A percentile compares a stretch with the other conserved stretches of the same genome.
Evolutionary conservation across 1,284 basidiomycete species (phyloP).

Genomic region (Boletus smithii): DNA sequence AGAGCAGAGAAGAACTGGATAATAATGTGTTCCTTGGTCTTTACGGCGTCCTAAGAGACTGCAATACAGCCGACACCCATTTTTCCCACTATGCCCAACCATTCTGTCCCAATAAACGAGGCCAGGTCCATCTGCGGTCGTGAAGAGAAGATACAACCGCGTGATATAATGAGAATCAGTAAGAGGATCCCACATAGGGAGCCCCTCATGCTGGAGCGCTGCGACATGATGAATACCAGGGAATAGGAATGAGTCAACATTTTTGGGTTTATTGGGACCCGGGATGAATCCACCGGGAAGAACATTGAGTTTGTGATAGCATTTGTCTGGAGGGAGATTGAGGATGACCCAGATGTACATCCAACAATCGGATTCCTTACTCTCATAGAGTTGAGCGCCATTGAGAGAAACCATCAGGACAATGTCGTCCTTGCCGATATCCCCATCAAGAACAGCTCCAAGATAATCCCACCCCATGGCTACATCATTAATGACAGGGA

Average conservation of each 20-base stretch:
- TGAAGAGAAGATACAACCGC: neutral
- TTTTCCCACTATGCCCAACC: neutral
- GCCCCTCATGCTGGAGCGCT: neutral
- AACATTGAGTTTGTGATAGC: neutral
- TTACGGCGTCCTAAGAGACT: neutral
- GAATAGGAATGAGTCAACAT: neutral
- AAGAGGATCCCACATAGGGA: neutral
- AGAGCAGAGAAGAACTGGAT: neutral
- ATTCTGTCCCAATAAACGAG: neutral
- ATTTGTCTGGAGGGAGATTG: neutral
- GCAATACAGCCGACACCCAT: neutral
- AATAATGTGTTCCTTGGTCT: neutral
- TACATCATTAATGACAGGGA: neutral
- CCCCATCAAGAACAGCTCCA: neutral
- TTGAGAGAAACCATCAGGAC: neutral
- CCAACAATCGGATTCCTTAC: neutral
- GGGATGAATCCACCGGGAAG: neutral
- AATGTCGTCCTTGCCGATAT: neutral
- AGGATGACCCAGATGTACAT: neutral
- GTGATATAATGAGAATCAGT: neutral
- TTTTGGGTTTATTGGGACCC: slow-evolving; percentile 2
- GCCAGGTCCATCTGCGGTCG: neutral
- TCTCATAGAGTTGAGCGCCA: neutral
- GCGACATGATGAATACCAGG: neutral
- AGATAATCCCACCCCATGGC: slow-evolving; percentile 1